Conservation (phyloP, 2,329 filamentous ascomycete genomes). For the Trichophyton benhamiae region DNA sequence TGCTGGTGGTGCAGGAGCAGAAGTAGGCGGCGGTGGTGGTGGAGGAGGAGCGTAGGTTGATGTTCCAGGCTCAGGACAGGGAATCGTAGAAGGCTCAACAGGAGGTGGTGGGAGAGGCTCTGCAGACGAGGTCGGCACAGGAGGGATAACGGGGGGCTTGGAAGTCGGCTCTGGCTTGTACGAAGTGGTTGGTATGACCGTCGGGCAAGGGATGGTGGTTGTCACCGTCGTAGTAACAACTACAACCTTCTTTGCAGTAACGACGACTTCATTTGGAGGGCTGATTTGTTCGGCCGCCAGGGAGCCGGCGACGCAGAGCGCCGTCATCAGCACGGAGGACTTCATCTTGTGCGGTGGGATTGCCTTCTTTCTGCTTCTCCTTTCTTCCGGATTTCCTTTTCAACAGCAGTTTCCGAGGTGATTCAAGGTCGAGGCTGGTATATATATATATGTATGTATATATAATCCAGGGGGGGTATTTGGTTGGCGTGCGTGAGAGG, state of each 20-base stretch:
- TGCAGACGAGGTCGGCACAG: constrained; percentile 3
- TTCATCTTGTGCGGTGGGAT: constrained; percentile 6
- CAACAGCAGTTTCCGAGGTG: not conserved
- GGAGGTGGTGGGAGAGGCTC: not conserved
- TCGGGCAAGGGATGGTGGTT: constrained; percentile 16
- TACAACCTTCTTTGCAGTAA: constrained; percentile 21
- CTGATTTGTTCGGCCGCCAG: constrained; percentile 13
- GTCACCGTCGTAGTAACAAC: constrained; percentile 28
- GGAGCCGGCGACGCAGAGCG: constrained; percentile 26
- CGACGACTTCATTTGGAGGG: too few species aligned
- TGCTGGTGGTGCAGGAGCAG: not conserved
- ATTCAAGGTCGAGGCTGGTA: not conserved
- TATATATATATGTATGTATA: not conserved
- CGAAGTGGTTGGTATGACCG: not conserved
- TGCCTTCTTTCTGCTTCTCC: not conserved
- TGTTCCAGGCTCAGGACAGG: too few species aligned
- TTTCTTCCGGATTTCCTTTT: not conserved
- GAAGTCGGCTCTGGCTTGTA: constrained; percentile 8
- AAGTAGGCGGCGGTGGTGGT: constrained; percentile 16
- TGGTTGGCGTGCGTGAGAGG: not conserved
- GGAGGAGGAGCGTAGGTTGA: constrained; percentile 4
- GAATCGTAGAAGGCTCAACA: not conserved
- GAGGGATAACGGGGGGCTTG: not conserved
- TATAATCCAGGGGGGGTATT: not conserved
- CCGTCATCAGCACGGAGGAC: constrained; percentile 24